Percentiles rank a stretch among this genome's conserved stretches.
Evolutionary conservation across 345 rosid species (phyloP).

Genomic region (Mangifera indica): DNA sequence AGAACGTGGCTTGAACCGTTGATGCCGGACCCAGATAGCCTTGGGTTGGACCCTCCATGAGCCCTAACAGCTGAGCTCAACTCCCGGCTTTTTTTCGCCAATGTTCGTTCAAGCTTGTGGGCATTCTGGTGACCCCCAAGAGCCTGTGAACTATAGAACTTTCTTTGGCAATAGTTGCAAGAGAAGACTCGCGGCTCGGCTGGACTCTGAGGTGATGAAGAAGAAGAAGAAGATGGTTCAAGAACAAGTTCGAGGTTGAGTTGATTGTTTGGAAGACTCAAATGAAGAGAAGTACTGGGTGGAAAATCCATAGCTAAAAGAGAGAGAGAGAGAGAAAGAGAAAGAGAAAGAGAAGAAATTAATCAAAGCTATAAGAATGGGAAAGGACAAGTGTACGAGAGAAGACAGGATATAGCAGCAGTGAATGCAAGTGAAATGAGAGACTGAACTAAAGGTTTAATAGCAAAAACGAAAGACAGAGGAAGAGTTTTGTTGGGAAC

Average conservation of each 20-base stretch:
- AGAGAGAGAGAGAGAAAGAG: constrained; percentile 1
- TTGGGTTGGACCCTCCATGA: constrained; percentile 29
- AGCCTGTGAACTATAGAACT: constrained; percentile 97
- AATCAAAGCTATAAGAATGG: background rate
- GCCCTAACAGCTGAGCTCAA: constrained; percentile 29
- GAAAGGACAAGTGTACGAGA: background rate
- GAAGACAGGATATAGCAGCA: background rate
- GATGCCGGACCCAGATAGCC: constrained; percentile 20
- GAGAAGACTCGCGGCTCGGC: constrained; percentile 66
- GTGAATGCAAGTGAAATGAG: background rate
- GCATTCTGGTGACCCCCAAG: constrained; percentile 99
- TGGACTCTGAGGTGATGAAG: constrained; percentile 46
- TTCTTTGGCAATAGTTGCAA: constrained; percentile 91
- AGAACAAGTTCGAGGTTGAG: constrained; percentile 61
- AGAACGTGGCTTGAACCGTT: constrained; percentile 19
- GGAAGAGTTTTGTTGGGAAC: constrained; percentile 1
- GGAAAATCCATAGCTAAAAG: constrained; percentile 55
- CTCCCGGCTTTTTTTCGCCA: constrained; percentile 85
- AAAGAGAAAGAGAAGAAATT: background rate
- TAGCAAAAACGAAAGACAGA: constrained; percentile 11
- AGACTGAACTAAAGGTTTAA: background rate
- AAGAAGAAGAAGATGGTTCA: constrained; percentile 54
- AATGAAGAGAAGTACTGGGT: constrained; percentile 66
- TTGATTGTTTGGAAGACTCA: constrained; percentile 50
- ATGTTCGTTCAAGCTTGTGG: constrained; percentile 86